Evolutionary conservation across 441 rosid species (phyloP).

Genomic region (Raphanus hybrid): DNA sequence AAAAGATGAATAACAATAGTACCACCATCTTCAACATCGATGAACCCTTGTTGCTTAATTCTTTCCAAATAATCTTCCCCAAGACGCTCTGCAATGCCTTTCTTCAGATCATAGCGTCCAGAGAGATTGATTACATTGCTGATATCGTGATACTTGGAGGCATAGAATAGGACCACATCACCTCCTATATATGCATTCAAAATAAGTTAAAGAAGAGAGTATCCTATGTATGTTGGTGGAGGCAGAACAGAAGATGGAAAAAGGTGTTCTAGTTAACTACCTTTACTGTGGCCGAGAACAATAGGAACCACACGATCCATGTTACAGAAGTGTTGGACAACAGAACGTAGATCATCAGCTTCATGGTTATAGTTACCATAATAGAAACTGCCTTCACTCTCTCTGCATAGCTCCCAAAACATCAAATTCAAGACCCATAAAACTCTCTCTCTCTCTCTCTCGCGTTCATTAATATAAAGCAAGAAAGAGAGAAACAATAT

Average conservation of each 20-base stretch:
- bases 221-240: neutral
- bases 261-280: constrained; percentile 40
- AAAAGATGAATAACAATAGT: constrained; percentile 37
- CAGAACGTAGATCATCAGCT: constrained; percentile 16
- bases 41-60: constrained; percentile 52
- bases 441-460: too few species aligned
- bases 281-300: constrained; percentile 82
- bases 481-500: neutral
- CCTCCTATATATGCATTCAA: constrained; percentile 50
- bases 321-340: constrained; percentile 12
- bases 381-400: constrained; percentile 1
- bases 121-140: constrained; percentile 59
- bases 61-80: constrained; percentile 54
- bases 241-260: constrained; percentile 12
- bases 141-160: constrained; percentile 65
- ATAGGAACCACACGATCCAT: constrained; percentile 53
- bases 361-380: constrained; percentile 10
- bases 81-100: constrained; percentile 59
- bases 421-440: neutral
- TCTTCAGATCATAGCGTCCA: constrained; percentile 64
- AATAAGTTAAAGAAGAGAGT: neutral
- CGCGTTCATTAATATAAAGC: neutral
- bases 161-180: constrained; percentile 67
- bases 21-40: constrained; percentile 53
- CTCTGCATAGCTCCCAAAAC: neutral